These are phyloP conservation scores for Phytophthora quininea DNA, from an alignment of 352 stramenopile genomes.

Conservation along the genomic window DNA sequence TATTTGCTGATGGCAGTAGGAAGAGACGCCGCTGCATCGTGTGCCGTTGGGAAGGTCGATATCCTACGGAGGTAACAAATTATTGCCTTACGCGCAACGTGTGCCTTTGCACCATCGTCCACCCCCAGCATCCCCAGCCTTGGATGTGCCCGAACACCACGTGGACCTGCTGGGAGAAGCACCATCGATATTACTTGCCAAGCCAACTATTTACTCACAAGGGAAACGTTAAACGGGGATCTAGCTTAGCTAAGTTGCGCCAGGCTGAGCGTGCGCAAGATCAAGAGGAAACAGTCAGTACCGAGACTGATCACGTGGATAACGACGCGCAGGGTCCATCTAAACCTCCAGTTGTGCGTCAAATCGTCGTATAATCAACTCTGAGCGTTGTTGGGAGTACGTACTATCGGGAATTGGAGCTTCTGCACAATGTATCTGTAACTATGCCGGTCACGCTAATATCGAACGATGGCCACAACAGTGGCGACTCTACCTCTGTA, in stretches of 20 bases:
- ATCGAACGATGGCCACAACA: too few relatives aligned
- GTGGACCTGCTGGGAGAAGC: constrained; percentile 23
- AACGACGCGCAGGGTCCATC: too few relatives aligned
- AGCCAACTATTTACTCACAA: constrained; percentile 4
- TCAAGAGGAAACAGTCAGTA: neutral
- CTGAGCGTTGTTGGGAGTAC: too few relatives aligned
- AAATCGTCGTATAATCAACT: too few relatives aligned
- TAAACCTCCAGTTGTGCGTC: too few relatives aligned
- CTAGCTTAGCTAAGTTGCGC: neutral
- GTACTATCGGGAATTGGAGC: too few relatives aligned
- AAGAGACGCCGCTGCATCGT: constrained; percentile 15
- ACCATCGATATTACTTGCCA: constrained; percentile 17
- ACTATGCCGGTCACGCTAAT: too few relatives aligned
- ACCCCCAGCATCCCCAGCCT: neutral
- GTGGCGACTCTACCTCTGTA: too few relatives aligned
- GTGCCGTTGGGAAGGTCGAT: constrained; percentile 7
- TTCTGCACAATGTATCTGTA: too few relatives aligned
- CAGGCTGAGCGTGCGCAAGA: neutral
- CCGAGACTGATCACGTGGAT: neutral
- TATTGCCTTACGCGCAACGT: constrained; percentile 1
- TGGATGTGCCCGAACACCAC: constrained; percentile 12
- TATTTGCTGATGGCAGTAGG: constrained; percentile 9
- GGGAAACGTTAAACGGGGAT: neutral
- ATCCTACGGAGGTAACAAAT: constrained; percentile 17
- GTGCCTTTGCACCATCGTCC: constrained; percentile 3